phyloP scores from a whole-genome alignment of 2,329 filamentous ascomycete genomes.

The Phialophora verrucosa region DNA sequence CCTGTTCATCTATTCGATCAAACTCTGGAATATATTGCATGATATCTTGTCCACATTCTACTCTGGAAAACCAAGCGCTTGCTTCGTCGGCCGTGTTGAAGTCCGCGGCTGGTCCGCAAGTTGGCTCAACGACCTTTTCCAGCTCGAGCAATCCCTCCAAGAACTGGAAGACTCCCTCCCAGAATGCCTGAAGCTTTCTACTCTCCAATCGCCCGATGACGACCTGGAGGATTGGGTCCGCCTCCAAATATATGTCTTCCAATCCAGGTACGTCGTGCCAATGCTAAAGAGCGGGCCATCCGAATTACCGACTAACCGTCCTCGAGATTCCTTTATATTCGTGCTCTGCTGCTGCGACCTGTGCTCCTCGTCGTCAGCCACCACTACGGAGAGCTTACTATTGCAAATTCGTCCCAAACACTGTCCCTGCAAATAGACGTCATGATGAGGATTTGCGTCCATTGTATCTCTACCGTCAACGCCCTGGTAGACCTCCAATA shows the following conservation, averaged over 20 bases:
- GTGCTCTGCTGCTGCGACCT: conserved; percentile 22
- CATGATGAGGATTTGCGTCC: background rate
- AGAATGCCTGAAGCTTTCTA: background rate
- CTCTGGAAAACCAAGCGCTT: background rate
- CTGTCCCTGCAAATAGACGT: background rate
- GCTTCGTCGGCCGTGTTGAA: conserved; percentile 5
- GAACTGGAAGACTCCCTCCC: background rate
- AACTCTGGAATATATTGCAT: conserved; percentile 46
- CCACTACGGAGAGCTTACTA: background rate
- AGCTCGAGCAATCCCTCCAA: conserved; percentile 1
- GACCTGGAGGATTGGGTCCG: background rate
- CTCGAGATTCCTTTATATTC: conserved; percentile 18
- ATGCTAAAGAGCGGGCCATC: background rate
- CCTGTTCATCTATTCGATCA: conserved; percentile 44
- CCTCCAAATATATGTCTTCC: background rate
- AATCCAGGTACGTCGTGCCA: background rate
- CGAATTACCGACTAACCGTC: background rate
- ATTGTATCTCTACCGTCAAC: background rate
- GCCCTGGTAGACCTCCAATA: background rate
- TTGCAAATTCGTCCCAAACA: background rate
- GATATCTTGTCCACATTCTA: conserved; percentile 41
- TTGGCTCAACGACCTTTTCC: background rate
- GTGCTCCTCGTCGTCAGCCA: conserved; percentile 9
- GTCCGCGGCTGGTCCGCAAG: background rate
- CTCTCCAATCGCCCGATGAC: conserved; percentile 8